Evolutionary conservation across 108 stramenopile genomes (phyloP).

Genomic region (Pseudonitzschia delicatissima): DNA sequence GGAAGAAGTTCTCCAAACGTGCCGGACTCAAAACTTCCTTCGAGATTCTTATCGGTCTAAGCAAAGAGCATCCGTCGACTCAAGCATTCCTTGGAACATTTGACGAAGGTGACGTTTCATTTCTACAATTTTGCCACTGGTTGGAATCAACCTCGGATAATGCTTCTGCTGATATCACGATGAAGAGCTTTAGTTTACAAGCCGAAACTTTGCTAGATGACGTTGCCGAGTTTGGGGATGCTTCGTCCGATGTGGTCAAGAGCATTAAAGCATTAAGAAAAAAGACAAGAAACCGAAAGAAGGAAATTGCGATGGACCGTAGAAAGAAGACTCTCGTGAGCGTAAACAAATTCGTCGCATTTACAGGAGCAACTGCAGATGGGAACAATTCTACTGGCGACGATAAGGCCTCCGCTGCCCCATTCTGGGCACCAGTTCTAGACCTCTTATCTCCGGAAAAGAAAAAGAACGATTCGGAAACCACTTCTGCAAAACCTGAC

Average conservation of each 20-base stretch:
- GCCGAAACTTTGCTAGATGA: constrained; percentile 83
- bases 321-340: constrained; percentile 46
- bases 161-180: constrained; percentile 32
- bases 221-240: constrained; percentile 28
- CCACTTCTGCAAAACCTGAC: constrained; percentile 34
- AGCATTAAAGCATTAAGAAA: constrained; percentile 38
- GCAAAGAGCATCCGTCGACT: constrained; percentile 52
- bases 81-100: constrained; percentile 31
- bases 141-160: constrained; percentile 83
- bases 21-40: constrained; percentile 59
- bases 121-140: constrained; percentile 75
- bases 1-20: constrained; percentile 59
- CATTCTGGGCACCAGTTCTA: constrained; percentile 8
- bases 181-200: constrained; percentile 61
- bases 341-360: constrained; percentile 30
- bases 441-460: constrained; percentile 9
- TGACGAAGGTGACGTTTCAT: neutral
- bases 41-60: constrained; percentile 65
- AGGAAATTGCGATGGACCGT: constrained; percentile 74
- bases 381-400: neutral
- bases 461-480: neutral
- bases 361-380: neutral
- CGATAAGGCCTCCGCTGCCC: constrained; percentile 5
- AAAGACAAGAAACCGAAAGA: constrained; percentile 73
- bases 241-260: constrained; percentile 21